These are phyloP conservation scores for Arabidopsis thaliana DNA, from an alignment of 345 rosid genomes.

Conservation along the genomic window DNA sequence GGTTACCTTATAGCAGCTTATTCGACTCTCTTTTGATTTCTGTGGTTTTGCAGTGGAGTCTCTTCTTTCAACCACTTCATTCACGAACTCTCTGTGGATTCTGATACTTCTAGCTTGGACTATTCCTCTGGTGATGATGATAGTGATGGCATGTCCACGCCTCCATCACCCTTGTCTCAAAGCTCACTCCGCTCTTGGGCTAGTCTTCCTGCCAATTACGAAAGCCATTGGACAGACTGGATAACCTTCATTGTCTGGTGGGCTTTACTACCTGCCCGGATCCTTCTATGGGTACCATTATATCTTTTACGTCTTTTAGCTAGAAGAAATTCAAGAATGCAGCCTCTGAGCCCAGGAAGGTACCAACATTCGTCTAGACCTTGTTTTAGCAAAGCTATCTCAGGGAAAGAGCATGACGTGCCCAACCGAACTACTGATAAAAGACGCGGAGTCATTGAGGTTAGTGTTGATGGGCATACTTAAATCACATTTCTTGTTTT, in stretches of 20 bases:
- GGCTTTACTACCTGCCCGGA: conserved; percentile 63
- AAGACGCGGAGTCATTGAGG: conserved; percentile 98
- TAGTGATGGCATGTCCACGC: conserved; percentile 58
- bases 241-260: conserved; percentile 55
- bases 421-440: conserved; percentile 75
- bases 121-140: conserved; percentile 86
- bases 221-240: conserved; percentile 62
- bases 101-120: conserved; percentile 71
- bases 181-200: conserved; percentile 66
- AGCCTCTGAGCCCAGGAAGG: conserved; percentile 48
- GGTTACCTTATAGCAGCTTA: background rate
- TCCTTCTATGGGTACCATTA: conserved; percentile 62
- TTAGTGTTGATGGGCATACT: conserved; percentile 37
- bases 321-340: conserved; percentile 43
- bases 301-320: conserved; percentile 47
- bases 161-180: conserved; percentile 72
- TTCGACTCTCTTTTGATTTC: conserved; percentile 11
- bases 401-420: conserved; percentile 63
- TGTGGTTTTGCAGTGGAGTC: conserved; percentile 65
- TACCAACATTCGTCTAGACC: conserved; percentile 44
- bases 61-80: conserved; percentile 94
- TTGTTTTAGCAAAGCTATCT: conserved; percentile 48
- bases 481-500: background rate
- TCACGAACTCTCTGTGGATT: conserved; percentile 81
- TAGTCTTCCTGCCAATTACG: conserved; percentile 49